Conservation (phyloP, 148 eudicot genomes). For the Fallopia convolvulus region DNA sequence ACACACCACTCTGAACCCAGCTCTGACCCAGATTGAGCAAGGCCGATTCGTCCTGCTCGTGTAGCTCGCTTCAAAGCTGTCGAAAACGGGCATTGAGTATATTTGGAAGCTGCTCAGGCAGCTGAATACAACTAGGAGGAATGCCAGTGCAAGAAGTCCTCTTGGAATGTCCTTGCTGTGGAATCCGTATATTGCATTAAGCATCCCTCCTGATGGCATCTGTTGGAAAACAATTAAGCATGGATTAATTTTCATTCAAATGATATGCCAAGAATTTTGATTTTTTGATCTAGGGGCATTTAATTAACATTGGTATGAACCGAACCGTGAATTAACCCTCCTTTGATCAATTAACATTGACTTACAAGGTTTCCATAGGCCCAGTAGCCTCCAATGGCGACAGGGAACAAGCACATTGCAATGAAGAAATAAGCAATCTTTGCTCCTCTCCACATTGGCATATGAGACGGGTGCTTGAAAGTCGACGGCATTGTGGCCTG, state of each 20-base stretch:
- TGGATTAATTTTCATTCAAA: background rate
- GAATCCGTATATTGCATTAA: conserved; percentile 65
- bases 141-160: conserved; percentile 79
- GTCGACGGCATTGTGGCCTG: conserved; percentile 99
- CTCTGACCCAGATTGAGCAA: conserved; percentile 91
- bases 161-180: conserved; percentile 85
- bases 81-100: conserved; percentile 97
- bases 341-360: background rate
- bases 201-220: conserved; percentile 98
- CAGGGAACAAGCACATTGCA: conserved; percentile 87
- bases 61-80: conserved; percentile 96
- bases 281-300: too few relatives aligned
- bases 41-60: conserved; percentile 93
- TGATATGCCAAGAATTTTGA: background rate
- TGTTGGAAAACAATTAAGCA: conserved; percentile 15
- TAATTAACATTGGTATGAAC: too few relatives aligned
- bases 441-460: conserved; percentile 99
- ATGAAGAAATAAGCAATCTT: conserved; percentile 89
- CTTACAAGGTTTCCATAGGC: conserved; percentile 96
- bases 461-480: conserved; percentile 95
- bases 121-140: conserved; percentile 89
- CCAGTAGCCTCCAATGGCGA: conserved; percentile 98
- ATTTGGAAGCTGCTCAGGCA: conserved; percentile 98
- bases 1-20: conserved; percentile 83
- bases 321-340: too few relatives aligned